A percentile compares a stretch with the other conserved stretches of the same genome.
These are phyloP conservation scores for Fusarium liriodendri DNA, from an alignment of 2,329 filamentous ascomycete genomes.

Conservation along the genomic window DNA sequence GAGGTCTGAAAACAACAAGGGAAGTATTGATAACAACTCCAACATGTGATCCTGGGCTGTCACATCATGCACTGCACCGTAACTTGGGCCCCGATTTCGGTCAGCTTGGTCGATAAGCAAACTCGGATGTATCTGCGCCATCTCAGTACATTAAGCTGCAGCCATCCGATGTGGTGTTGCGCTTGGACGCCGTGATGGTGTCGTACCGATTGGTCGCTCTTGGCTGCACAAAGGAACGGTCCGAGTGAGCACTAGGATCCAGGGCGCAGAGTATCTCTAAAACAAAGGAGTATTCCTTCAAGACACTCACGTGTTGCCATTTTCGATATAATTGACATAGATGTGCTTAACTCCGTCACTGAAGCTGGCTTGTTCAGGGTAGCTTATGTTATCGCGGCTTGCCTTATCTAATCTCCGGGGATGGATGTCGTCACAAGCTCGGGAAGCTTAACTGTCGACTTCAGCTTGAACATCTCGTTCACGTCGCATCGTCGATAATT, in stretches of 20 bases:
- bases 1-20: neutral
- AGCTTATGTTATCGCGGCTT: neutral
- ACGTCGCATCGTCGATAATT: slow-evolving; percentile 35
- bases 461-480: slow-evolving; percentile 14
- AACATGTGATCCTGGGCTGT: neutral
- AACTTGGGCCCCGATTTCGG: neutral
- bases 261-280: neutral
- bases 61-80: neutral
- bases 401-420: slow-evolving; percentile 40
- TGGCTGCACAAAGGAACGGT: neutral
- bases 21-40: neutral
- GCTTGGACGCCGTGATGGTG: neutral
- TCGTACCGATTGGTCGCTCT: neutral
- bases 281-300: neutral
- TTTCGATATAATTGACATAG: neutral
- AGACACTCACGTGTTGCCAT: neutral
- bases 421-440: slow-evolving; percentile 40
- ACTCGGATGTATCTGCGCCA: neutral
- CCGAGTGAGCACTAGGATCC: neutral
- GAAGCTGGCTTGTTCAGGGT: slow-evolving; percentile 15
- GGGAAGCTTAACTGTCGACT: slow-evolving; percentile 21
- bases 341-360: neutral
- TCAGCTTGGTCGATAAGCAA: neutral
- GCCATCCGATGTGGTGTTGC: neutral
- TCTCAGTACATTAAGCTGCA: neutral